Percentiles rank a stretch among this genome's conserved stretches.
These are phyloP conservation scores for Phlebiopsis flavidoalba DNA, from an alignment of 768 basidiomycete genomes.

Conservation along the genomic window DNA sequence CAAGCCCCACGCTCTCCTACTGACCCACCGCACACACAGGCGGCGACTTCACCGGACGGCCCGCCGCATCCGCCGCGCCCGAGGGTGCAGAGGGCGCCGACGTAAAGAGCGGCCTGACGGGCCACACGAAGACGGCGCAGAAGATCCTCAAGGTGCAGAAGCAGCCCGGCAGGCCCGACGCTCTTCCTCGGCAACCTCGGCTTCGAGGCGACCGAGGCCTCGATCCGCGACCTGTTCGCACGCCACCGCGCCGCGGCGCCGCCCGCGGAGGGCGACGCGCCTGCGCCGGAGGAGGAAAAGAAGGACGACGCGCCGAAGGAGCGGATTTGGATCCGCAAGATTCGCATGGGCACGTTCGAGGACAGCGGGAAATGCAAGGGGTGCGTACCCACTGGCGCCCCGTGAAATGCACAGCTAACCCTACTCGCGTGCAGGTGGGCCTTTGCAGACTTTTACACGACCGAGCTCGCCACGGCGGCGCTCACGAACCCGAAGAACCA, in stretches of 20 bases:
- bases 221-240: conserved; percentile 69
- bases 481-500: conserved; percentile 85
- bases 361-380: conserved; percentile 95
- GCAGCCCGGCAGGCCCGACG: conserved; percentile 77
- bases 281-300: conserved; percentile 14
- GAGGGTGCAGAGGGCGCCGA: conserved; percentile 25
- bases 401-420: neutral
- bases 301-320: conserved; percentile 29
- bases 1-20: neutral
- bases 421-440: conserved; percentile 61
- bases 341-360: conserved; percentile 94
- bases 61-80: conserved; percentile 34
- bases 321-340: conserved; percentile 67
- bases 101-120: conserved; percentile 28
- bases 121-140: conserved; percentile 62
- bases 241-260: conserved; percentile 43
- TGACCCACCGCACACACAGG: conserved; percentile 39
- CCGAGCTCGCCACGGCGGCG: conserved; percentile 74
- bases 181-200: conserved; percentile 92
- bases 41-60: conserved; percentile 67
- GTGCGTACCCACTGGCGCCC: conserved; percentile 37
- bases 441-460: conserved; percentile 85
- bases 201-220: conserved; percentile 81
- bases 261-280: neutral
- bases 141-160: conserved; percentile 76